These are phyloP conservation scores for Astraeus odoratus DNA, from an alignment of 768 basidiomycete species.

Conservation along the genomic window DNA sequence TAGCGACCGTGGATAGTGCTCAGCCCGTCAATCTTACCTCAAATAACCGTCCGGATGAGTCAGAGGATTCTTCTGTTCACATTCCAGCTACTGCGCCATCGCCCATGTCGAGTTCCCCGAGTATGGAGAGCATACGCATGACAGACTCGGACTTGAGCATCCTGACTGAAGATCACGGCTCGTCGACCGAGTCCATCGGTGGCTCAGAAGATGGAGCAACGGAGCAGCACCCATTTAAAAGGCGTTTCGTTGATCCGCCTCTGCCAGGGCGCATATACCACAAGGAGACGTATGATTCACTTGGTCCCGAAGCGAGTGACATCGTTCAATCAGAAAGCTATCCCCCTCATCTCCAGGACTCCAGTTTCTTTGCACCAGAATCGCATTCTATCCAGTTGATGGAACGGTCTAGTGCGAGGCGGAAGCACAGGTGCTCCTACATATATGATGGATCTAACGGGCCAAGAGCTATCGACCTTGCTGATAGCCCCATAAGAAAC, in stretches of 20 bases:
- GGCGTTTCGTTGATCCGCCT: conserved; percentile 41
- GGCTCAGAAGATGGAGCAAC: conserved; percentile 42
- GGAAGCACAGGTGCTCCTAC: conserved; percentile 23
- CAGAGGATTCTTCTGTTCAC: conserved; percentile 13
- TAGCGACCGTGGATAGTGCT: conserved; percentile 53
- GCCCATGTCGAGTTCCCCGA: conserved; percentile 33
- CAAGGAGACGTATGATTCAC: conserved; percentile 28
- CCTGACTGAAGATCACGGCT: conserved; percentile 56
- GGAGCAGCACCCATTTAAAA: conserved; percentile 16
- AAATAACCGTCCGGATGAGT: conserved; percentile 29
- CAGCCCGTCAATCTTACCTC: conserved; percentile 55
- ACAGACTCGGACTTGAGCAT: conserved; percentile 55
- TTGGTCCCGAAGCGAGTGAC: conserved; percentile 30
- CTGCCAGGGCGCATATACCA: conserved; percentile 38
- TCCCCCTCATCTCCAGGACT: conserved; percentile 14
- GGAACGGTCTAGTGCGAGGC: conserved; percentile 14
- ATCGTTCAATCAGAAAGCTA: conserved; percentile 27
- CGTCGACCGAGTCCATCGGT: conserved; percentile 43
- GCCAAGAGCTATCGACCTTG: conserved; percentile 9
- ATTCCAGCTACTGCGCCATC: conserved; percentile 20
- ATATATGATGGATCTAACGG: conserved; percentile 18
- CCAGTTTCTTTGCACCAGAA: conserved; percentile 10
- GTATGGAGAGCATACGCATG: conserved; percentile 38
- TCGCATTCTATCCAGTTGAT: conserved; percentile 22
- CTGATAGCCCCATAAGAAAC: conserved; percentile 16